Evolutionary conservation across 805 yeast genomes (phyloP), one percentile per base, ranked within the genome.

Genomic region (Cyberlindnera xylosilytica): DNA sequence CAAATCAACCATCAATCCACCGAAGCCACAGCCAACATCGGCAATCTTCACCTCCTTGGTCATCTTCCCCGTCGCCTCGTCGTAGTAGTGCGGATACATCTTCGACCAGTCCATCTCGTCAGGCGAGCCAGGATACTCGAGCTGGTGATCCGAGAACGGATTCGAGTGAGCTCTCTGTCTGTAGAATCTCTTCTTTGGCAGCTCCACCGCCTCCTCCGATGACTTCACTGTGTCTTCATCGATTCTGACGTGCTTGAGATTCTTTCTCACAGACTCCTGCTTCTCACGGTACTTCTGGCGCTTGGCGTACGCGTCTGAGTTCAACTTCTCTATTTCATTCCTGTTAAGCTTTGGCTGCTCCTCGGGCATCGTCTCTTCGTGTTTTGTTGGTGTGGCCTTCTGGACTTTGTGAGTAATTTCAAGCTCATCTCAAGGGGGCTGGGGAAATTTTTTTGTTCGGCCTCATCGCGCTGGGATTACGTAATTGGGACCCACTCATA

Each of bases 101-200:
- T 70, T 75, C 1, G 73, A 59, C 99, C 99, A 93, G 61, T 89
- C 81, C 98, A 93, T 91, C 20, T 70, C 74, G 29, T 72, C 77
- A 4, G 99, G 99, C 17, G 78, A 72, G 32, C 65, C 62, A 17
- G 99, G 98, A 55, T 93, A 93, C 47, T 87, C 96, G 34, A 93
- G 71, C 54, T 83, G 78, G 63, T 93, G 99, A 65, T 93, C 99
- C 16, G 96, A 86, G 57, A 93, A 93, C 18, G 98, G 98, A 60
- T 93, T 93, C 2, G 97, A 89, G 61, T 93, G 99, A 1, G 99
- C 99, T 65, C 99, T 72, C 66, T 93, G 99, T 62, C 99, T 78
- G 63, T 93, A 93, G 60, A 76, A 93, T 54, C 93, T 76, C 62
- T 93, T 85, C 58, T 81, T 76, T 38, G 97, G 97, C 38, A 89